Evolutionary conservation across 768 basidiomycete species (phyloP).

Genomic region (Antrodiella citrinella): DNA sequence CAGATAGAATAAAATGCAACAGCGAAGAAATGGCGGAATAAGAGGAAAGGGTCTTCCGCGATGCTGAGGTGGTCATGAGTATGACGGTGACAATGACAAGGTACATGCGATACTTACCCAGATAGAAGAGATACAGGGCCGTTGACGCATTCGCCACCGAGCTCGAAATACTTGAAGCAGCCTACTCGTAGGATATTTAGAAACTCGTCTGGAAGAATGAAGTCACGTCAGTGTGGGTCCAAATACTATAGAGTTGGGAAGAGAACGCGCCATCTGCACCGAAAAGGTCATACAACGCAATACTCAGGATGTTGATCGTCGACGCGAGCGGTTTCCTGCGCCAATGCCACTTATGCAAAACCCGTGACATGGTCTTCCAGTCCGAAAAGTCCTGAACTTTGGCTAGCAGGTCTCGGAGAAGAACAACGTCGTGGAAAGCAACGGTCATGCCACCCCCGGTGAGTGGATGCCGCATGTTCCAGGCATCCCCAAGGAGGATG

Average conservation of each 20-base stretch:
- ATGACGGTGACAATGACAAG: neutral
- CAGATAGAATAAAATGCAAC: constrained; percentile 95
- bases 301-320: constrained; percentile 87
- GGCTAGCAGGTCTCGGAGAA: constrained; percentile 56
- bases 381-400: constrained; percentile 34
- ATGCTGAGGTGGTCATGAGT: constrained; percentile 39
- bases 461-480: constrained; percentile 99
- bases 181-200: constrained; percentile 65
- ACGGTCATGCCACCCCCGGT: constrained; percentile 99
- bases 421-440: constrained; percentile 77
- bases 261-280: constrained; percentile 75
- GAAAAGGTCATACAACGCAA: constrained; percentile 92
- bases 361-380: constrained; percentile 41
- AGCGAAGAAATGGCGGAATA: constrained; percentile 88
- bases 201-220: constrained; percentile 39
- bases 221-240: neutral
- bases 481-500: constrained; percentile 87
- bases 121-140: constrained; percentile 89
- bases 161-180: constrained; percentile 96
- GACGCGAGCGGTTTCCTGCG: constrained; percentile 71
- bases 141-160: constrained; percentile 79
- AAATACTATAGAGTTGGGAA: neutral
- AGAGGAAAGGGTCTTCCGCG: constrained; percentile 66
- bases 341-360: constrained; percentile 79
- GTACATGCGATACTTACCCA: constrained; percentile 43